These are phyloP conservation scores for Phytophthora vignae DNA, from an alignment of 352 stramenopile genomes.

Conservation along the genomic window DNA sequence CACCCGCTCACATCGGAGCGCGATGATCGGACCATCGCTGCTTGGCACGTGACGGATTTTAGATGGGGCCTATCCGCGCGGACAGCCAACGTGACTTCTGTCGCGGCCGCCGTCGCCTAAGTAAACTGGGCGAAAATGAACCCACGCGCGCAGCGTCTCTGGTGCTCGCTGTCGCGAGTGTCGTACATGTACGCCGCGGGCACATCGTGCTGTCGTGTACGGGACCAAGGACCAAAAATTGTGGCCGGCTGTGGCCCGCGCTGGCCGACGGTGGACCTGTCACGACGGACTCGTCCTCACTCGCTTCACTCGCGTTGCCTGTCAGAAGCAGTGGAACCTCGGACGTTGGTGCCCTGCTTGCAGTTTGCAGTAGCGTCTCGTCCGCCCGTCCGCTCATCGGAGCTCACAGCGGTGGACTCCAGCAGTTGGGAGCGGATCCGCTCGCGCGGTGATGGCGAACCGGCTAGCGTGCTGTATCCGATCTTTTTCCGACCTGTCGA, in stretches of 20 bases:
- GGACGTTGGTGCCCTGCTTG: not conserved
- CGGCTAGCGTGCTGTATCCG: constrained; percentile 21
- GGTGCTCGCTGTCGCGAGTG: constrained; percentile 26
- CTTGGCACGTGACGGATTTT: constrained; percentile 15
- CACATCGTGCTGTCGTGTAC: constrained; percentile 23
- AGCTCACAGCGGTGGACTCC: not conserved
- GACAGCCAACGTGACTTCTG: constrained; percentile 11
- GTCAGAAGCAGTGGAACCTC: not conserved
- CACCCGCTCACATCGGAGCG: not conserved
- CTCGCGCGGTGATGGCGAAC: constrained; percentile 30
- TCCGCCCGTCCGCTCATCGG: not conserved
- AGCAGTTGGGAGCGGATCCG: not conserved
- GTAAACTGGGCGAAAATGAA: constrained; percentile 22
- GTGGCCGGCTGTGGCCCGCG: constrained; percentile 14
- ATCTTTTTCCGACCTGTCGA: constrained; percentile 18
- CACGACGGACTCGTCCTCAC: not conserved
- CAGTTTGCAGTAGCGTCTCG: not conserved
- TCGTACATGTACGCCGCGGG: constrained; percentile 8
- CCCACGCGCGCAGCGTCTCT: constrained; percentile 31
- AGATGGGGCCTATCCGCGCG: constrained; percentile 19
- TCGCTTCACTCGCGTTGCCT: not conserved
- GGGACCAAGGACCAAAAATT: constrained; percentile 21
- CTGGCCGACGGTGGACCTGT: not conserved
- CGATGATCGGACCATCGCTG: constrained; percentile 7
- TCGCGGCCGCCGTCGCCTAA: not conserved